Percentiles rank a stretch among this genome's conserved stretches.
Evolutionary conservation across 1,284 basidiomycete species (phyloP).

Genomic region (Coniferiporia sulphurascens): DNA sequence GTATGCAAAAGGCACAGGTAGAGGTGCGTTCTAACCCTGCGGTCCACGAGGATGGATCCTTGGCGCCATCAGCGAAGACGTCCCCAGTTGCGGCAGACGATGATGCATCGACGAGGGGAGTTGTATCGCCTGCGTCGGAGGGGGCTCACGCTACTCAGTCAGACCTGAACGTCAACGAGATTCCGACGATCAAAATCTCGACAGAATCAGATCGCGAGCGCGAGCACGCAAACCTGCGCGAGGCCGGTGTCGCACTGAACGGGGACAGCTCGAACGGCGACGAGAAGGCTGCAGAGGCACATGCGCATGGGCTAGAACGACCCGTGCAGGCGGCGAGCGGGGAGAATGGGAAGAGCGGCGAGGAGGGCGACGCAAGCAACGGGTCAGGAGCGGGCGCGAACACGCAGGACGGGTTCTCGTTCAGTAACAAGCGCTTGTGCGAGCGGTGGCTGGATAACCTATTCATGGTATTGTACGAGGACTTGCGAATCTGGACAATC

Average conservation of each 20-base stretch:
- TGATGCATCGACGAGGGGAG: conserved; percentile 66
- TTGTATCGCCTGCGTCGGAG: conserved; percentile 35
- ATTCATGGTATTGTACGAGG: conserved; percentile 99
- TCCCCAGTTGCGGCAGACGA: conserved; percentile 49
- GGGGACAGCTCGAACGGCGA: conserved; percentile 23
- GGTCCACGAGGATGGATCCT: conserved; percentile 55
- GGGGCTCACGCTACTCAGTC: conserved; percentile 30
- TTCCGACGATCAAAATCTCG: conserved; percentile 89
- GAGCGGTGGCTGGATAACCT: conserved; percentile 98
- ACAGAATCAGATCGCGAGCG: conserved; percentile 66
- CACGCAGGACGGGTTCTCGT: conserved; percentile 71
- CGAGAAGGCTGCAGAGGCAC: conserved; percentile 21
- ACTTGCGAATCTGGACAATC: conserved; percentile 98
- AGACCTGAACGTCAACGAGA: conserved; percentile 32
- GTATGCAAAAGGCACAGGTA: conserved; percentile 75
- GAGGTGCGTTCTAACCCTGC: conserved; percentile 43
- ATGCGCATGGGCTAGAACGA: conserved; percentile 43
- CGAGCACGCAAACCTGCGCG: conserved; percentile 34
- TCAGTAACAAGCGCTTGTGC: conserved; percentile 94
- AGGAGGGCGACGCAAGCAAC: conserved; percentile 24
- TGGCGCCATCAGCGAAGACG: conserved; percentile 26
- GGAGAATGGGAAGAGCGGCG: conserved; percentile 38
- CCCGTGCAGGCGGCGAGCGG: conserved; percentile 57
- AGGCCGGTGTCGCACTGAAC: conserved; percentile 24
- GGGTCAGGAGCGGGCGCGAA: conserved; percentile 20